Conservation (phyloP, 257 asterid genomes). For the Paraleonurus japonicus region DNA sequence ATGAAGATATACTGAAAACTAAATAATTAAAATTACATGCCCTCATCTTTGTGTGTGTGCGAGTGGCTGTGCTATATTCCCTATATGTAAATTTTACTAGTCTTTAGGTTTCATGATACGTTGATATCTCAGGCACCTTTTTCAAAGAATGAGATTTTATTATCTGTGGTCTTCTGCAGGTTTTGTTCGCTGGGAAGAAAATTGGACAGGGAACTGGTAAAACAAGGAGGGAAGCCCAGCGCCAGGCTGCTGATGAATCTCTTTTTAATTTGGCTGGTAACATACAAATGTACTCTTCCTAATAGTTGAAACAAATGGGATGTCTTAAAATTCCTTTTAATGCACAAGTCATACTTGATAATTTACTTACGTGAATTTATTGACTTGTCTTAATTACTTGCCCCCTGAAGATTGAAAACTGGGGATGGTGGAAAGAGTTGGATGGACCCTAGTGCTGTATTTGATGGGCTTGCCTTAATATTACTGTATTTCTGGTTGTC, state of each 20-base stretch:
- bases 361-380: not conserved
- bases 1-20: slow-evolving; percentile 8
- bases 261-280: slow-evolving; percentile 83
- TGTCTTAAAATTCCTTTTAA: slow-evolving; percentile 12
- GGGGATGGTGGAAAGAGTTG: not conserved
- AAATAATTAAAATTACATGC: not conserved
- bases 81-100: slow-evolving; percentile 18
- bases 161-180: slow-evolving; percentile 49
- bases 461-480: not conserved
- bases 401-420: not conserved
- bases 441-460: slow-evolving; percentile 1
- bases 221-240: slow-evolving; percentile 92
- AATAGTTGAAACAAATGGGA: slow-evolving; percentile 17
- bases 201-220: slow-evolving; percentile 82
- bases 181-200: slow-evolving; percentile 80
- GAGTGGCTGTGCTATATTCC: not conserved
- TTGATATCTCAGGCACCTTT: no score
- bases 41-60: not conserved
- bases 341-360: not conserved
- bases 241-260: slow-evolving; percentile 74
- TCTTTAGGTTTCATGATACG: slow-evolving; percentile 1
- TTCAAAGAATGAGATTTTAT: slow-evolving; percentile 9
- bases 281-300: slow-evolving; percentile 28
- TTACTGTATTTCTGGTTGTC: not conserved
- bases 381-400: not conserved